phyloP scores from a whole-genome alignment of 2,329 filamentous ascomycete species.

The Penicillium sp. region DNA sequence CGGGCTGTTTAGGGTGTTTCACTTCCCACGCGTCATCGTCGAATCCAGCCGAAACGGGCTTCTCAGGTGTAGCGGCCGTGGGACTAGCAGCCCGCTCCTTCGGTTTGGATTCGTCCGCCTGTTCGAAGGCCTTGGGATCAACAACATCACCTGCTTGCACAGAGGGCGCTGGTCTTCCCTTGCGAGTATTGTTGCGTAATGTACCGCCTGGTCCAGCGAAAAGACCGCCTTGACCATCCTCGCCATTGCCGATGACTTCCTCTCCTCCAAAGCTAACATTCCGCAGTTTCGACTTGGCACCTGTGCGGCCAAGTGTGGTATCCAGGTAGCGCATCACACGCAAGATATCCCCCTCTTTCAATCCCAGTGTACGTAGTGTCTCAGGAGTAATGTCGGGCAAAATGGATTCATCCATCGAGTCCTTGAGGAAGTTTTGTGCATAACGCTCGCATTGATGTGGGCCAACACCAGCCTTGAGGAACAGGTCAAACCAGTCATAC shows the following conservation, averaged over 20 bases:
- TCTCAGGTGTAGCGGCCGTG: constrained; percentile 45
- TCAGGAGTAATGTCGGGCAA: constrained; percentile 81
- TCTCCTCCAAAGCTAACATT: constrained; percentile 50
- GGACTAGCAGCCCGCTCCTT: constrained; percentile 43
- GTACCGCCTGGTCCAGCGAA: constrained; percentile 92
- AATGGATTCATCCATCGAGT: constrained; percentile 94
- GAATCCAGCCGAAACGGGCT: constrained; percentile 59
- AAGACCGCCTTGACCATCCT: constrained; percentile 61
- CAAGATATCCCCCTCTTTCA: constrained; percentile 93
- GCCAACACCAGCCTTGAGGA: constrained; percentile 83
- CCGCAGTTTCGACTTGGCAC: constrained; percentile 50
- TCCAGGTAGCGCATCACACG: constrained; percentile 90
- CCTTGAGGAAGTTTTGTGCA: constrained; percentile 76
- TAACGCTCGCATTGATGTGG: constrained; percentile 93
- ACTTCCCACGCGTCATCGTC: constrained; percentile 98
- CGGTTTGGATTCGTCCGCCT: constrained; percentile 49
- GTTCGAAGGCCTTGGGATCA: constrained; percentile 77
- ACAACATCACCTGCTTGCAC: constrained; percentile 79
- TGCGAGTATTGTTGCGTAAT: constrained; percentile 88
- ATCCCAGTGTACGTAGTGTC: constrained; percentile 77
- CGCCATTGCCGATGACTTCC: constrained; percentile 53
- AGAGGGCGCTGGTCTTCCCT: constrained; percentile 80
- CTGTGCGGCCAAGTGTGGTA: constrained; percentile 64
- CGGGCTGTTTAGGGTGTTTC: constrained; percentile 65
- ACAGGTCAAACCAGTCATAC: constrained; percentile 99